Percentiles rank a stretch among this genome's conserved stretches.
Evolutionary conservation across 345 rosid species (phyloP).

Genomic region (Acer negundo): DNA sequence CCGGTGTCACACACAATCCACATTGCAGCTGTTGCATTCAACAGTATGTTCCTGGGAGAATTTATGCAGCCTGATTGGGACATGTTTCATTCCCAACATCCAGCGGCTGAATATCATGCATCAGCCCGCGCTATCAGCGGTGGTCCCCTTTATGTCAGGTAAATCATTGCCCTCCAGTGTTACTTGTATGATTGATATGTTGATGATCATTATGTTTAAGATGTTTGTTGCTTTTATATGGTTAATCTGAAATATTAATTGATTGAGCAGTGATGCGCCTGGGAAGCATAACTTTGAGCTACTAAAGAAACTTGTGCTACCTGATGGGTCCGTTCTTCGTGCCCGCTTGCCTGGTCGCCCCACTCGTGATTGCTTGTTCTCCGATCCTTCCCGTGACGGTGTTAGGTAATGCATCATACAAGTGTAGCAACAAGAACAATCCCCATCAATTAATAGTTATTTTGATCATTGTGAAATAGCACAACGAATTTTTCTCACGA

Average conservation of each 20-base stretch:
- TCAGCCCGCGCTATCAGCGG: conserved; percentile 97
- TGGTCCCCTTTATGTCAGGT: conserved; percentile 92
- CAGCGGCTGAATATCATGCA: conserved; percentile 94
- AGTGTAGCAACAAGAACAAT: too few relatives aligned
- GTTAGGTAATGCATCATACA: conserved; percentile 47
- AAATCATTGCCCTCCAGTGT: neutral
- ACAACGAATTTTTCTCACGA: neutral
- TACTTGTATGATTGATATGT: neutral
- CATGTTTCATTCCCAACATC: conserved; percentile 90
- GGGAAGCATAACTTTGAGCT: conserved; percentile 86
- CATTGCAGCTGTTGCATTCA: conserved; percentile 84
- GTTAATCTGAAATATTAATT: neutral
- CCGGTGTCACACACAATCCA: conserved; percentile 93
- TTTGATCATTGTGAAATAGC: neutral
- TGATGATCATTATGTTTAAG: neutral
- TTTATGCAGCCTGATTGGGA: conserved; percentile 97
- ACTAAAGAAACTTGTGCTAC: conserved; percentile 74
- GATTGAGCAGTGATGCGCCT: conserved; percentile 78
- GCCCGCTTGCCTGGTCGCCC: conserved; percentile 90
- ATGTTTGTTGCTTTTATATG: neutral
- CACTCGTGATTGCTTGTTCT: conserved; percentile 78
- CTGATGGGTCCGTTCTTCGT: conserved; percentile 90
- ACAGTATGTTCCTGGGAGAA: conserved; percentile 89
- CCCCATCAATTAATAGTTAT: neutral
- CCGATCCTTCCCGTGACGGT: conserved; percentile 89